These are phyloP conservation scores for Penicillium antarcticum DNA, from an alignment of 495 filamentous ascomycete species.

Conservation along the genomic window DNA sequence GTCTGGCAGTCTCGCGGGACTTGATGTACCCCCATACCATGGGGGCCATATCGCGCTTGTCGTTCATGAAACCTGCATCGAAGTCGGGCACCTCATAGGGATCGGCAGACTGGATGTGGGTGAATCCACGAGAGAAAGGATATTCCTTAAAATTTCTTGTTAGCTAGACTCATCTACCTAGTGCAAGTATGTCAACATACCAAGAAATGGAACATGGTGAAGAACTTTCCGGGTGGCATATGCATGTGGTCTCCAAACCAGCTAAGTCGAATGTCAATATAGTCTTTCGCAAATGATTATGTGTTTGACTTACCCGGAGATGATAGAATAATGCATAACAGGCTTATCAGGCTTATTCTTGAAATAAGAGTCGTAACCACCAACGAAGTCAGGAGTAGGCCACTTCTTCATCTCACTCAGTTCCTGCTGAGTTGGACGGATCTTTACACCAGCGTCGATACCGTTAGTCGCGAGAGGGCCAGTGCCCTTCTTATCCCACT, in stretches of 20 bases:
- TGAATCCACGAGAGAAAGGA: slow-evolving; percentile 73
- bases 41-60: slow-evolving; percentile 76
- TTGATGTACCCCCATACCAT: slow-evolving; percentile 89
- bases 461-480: slow-evolving; percentile 80
- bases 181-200: slow-evolving; percentile 20
- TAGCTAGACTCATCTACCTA: neutral
- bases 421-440: slow-evolving; percentile 69
- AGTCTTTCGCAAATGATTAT: neutral
- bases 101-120: slow-evolving; percentile 66
- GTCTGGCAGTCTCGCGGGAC: slow-evolving; percentile 74
- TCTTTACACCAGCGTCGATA: slow-evolving; percentile 80
- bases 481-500: slow-evolving; percentile 78
- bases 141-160: slow-evolving; percentile 48
- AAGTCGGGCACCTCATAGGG: slow-evolving; percentile 76
- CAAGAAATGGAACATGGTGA: slow-evolving; percentile 85
- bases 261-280: slow-evolving; percentile 12
- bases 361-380: slow-evolving; percentile 77
- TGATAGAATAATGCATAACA: slow-evolving; percentile 77
- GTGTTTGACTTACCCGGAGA: slow-evolving; percentile 48
- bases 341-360: slow-evolving; percentile 84
- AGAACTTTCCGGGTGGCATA: slow-evolving; percentile 76
- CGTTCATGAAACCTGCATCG: slow-evolving; percentile 83
- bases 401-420: slow-evolving; percentile 62
- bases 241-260: slow-evolving; percentile 64
- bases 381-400: slow-evolving; percentile 63